Conservation (phyloP, 2,329 filamentous ascomycete species). For the Fonsecaea erecta region DNA sequence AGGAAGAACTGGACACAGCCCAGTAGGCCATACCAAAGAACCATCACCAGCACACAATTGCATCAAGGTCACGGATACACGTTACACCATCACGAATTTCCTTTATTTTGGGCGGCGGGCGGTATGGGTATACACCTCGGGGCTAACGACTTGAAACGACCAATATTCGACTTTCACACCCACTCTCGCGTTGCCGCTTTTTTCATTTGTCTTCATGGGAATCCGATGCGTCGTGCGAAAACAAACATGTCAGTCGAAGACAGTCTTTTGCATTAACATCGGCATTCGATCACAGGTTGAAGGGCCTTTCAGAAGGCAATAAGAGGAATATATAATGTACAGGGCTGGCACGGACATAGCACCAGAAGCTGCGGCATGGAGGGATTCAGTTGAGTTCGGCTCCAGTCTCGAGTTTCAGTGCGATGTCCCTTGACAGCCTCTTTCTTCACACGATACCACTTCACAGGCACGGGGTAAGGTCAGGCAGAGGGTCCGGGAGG, state of each 20-base stretch:
- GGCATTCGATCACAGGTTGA: background rate
- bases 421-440: background rate
- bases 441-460: background rate
- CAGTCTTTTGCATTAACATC: background rate
- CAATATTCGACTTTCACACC: conserved; percentile 1
- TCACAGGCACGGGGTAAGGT: background rate
- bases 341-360: background rate
- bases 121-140: conserved; percentile 17
- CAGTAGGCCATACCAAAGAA: background rate
- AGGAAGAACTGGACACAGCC: background rate
- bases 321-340: background rate
- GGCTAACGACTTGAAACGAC: conserved; percentile 25
- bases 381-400: background rate
- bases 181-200: background rate
- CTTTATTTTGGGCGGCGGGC: conserved; percentile 22
- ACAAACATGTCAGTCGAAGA: conserved; percentile 1
- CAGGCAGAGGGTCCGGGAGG: background rate
- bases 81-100: conserved; percentile 30
- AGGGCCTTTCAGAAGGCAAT: background rate
- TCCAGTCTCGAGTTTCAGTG: background rate
- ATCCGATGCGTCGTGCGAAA: background rate
- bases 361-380: background rate
- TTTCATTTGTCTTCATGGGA: conserved; percentile 11
- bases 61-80: conserved; percentile 12
- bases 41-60: conserved; percentile 13